Evolutionary conservation across 1,139 yeast species (phyloP), one percentile per base, ranked within the genome.

Genomic region (Blastobotrys serpentis): DNA sequence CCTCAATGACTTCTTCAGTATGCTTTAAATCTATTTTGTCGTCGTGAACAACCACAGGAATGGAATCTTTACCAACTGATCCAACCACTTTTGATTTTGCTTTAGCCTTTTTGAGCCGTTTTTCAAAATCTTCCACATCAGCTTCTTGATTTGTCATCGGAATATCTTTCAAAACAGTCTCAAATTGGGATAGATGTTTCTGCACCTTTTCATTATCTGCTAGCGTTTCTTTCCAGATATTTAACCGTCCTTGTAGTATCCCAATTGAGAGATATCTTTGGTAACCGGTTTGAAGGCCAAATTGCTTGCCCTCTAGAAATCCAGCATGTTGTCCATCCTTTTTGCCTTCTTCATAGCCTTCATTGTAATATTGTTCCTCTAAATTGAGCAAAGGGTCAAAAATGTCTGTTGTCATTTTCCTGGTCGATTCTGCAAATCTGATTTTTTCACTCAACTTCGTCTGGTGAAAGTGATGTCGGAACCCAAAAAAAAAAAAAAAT

Each of bases 271-370:
- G 59, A 56, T 76, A 84, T 52, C 90, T 69, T 64, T 84, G 90
- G 60, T 79, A 85, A 0, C 89, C 94, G 0, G 88, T 83, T 60
- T 86, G 94, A 46, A 84, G 73, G 0, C 95, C 95, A 59, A 76
- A 84, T 56, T 84, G 86, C 56, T 81, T 81, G 1, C 95, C 95
- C 63, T 86, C 95, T 1, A 74, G 55, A 47, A 68, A 71, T 42
- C 92, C 90, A 40, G 82, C 83, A 45, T 64, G 60, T 44, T 71
- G 72, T 0, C 81, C 79, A 43, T 73, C 80, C 7, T 58, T 56
- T 13, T 64, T 60, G 0, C 84, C 84, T 46, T 78, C 79, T 32
- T 62, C 58, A 53, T 62, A 76, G 6, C 96, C 96, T 52, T 78
- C 78, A 11, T 74, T 63, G 61, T 84, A 86, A 62, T 51, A 69